Evolutionary conservation across 257 asterid species (phyloP), one percentile per base, ranked within the genome.

Genomic region (Solanum infundibuliforme): DNA sequence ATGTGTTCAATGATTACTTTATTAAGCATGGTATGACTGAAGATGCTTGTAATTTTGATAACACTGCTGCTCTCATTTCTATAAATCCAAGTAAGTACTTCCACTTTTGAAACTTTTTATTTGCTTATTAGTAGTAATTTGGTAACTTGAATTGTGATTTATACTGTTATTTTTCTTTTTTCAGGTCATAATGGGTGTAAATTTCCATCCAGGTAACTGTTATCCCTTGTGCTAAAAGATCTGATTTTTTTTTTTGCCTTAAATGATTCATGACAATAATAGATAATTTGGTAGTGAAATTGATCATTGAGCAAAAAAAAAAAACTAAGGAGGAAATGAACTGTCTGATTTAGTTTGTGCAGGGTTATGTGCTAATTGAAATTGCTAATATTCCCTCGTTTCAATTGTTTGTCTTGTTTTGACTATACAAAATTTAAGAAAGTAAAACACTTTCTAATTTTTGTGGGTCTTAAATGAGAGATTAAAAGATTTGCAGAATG

Each of bases 1-100:
- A 84, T 68, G 98, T 93, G 11, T 96, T 95, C 93, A 95, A 96
- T 86, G 94, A 92, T 92, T 96, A 96, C 91, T 96, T 85, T 88
- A 77, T 91, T 83, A 92, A 90, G 91, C 90, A 91, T 79, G 96
- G 93, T 25, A 88, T 90, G 69, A 85, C 94, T 68, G 91, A 92
- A 31, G 95, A 93, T 3, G 93, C 89, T 91, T 95, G 98, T 82
- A 83, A 91, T 86, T 96, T 96, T 71, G 91, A 89, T 13, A 90
- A 91, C 89, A 89, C 91, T 23, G 99, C 98, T 72, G 96, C 97
- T 85, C 94, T 96, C 90, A 94, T 95, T 86, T 89, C 94, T 29
- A 92, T 94, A 25, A 90, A 96, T 90, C 99, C 99, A 31, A 95
- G 99, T 96, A 79, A 93, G 94, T 46, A n/a, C 38, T 86, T 60